Conservation (phyloP, 495 filamentous ascomycete species). For the Xylaria cubensis region DNA sequence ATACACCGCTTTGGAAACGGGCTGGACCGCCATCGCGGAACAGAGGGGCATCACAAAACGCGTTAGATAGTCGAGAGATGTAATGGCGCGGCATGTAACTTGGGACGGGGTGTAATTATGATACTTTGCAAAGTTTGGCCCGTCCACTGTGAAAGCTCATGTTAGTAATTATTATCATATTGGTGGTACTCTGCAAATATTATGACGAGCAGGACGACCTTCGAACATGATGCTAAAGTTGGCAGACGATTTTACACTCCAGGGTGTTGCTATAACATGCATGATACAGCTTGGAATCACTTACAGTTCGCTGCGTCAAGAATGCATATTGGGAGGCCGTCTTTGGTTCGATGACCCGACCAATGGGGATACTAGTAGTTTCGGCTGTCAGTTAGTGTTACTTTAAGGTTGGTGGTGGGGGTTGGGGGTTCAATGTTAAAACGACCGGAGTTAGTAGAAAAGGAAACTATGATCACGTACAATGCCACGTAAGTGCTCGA, state of each 20-base stretch:
- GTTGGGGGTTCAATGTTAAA: neutral
- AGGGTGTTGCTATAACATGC: neutral
- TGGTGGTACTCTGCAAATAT: neutral
- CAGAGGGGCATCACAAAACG: conserved; percentile 25
- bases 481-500: conserved; percentile 15
- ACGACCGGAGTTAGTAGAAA: neutral
- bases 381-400: neutral
- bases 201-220: neutral
- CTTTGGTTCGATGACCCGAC: conserved; percentile 20
- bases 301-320: conserved; percentile 15
- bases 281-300: neutral
- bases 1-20: conserved; percentile 7
- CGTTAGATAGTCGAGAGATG: conserved; percentile 19
- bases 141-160: conserved; percentile 2
- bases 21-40: conserved; percentile 13
- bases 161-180: neutral
- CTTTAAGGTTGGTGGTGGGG: neutral
- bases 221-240: neutral
- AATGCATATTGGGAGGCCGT: conserved; percentile 16
- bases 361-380: conserved; percentile 20
- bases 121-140: conserved; percentile 5
- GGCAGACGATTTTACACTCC: neutral
- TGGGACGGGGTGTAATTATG: conserved; percentile 5
- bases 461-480: neutral
- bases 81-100: conserved; percentile 16